A percentile compares a stretch with the other conserved stretches of the same genome.
phyloP scores from a whole-genome alignment of 2,329 filamentous ascomycete species.

The Epichloe scottii region DNA sequence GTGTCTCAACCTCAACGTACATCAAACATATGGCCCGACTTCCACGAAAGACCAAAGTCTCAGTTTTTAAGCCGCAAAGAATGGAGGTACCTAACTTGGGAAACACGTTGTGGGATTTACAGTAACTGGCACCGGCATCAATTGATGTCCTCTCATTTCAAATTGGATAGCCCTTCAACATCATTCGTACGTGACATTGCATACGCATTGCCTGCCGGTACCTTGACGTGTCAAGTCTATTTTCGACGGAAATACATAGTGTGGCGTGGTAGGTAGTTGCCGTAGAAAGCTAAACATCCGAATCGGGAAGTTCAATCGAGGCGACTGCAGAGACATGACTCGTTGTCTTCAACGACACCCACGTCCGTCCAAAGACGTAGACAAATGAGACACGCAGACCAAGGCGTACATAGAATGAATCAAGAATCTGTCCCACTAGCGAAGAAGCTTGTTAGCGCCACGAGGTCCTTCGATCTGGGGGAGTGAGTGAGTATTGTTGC shows the following conservation, averaged over 20 bases:
- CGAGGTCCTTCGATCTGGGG: neutral
- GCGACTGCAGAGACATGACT: neutral
- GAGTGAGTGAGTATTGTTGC: too few relatives aligned
- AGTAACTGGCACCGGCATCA: too few relatives aligned
- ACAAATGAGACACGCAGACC: neutral
- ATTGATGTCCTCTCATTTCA: too few relatives aligned
- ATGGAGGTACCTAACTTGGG: too few relatives aligned
- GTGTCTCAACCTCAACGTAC: too few relatives aligned
- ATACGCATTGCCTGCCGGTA: neutral
- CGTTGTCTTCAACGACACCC: neutral
- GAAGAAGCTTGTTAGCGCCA: neutral
- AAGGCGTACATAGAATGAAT: neutral
- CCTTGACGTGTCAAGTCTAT: neutral
- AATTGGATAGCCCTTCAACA: too few relatives aligned
- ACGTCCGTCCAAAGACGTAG: neutral
- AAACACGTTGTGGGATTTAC: too few relatives aligned
- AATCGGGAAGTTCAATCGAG: slow-evolving; percentile 2
- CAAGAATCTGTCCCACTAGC: neutral
- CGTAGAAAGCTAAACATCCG: neutral
- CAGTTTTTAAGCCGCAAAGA: too few relatives aligned
- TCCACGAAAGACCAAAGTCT: too few relatives aligned
- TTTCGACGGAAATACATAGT: neutral
- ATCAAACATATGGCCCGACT: too few relatives aligned
- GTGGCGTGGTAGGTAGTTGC: neutral
- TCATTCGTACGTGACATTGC: too few relatives aligned